A percentile compares a stretch with the other conserved stretches of the same genome.
phyloP scores from a whole-genome alignment of 1,284 basidiomycete species.

The Xerocomus amazonicus region DNA sequence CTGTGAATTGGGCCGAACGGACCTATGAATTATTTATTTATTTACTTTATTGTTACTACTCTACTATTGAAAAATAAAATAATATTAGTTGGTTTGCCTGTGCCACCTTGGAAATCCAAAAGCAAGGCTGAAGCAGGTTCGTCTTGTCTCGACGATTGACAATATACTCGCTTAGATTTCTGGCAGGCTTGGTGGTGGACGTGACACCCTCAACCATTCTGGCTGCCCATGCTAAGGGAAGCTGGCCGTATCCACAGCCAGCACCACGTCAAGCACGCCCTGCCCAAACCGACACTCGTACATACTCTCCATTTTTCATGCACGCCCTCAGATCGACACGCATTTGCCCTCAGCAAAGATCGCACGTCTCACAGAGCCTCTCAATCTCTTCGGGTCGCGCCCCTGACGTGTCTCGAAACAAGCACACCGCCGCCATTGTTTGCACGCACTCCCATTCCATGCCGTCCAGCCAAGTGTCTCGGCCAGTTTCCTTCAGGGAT shows the following conservation, averaged over 20 bases:
- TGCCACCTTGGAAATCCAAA: not conserved
- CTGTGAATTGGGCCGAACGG: not conserved
- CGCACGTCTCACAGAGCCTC: slow-evolving; percentile 7
- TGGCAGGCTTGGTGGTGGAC: slow-evolving; percentile 27
- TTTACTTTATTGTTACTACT: not conserved
- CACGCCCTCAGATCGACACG: slow-evolving; percentile 11
- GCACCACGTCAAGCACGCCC: slow-evolving; percentile 41
- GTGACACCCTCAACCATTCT: slow-evolving; percentile 37
- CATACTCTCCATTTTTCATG: slow-evolving; percentile 26
- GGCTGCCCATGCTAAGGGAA: slow-evolving; percentile 72
- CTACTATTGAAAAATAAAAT: not conserved
- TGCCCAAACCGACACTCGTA: slow-evolving; percentile 14
- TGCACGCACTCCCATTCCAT: too few species aligned
- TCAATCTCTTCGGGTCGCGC: not conserved
- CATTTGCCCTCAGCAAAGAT: slow-evolving; percentile 17
- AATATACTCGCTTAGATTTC: too few species aligned
- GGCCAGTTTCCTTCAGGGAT: slow-evolving; percentile 26
- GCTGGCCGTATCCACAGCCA: slow-evolving; percentile 52
- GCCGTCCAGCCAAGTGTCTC: not conserved
- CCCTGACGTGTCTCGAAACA: not conserved
- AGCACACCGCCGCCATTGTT: too few species aligned
- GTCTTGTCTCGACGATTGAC: not conserved
- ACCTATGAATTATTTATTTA: not conserved
- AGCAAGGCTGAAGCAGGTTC: slow-evolving; percentile 13
- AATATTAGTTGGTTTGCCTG: not conserved